These are phyloP conservation scores for Tylopilus sp. DNA, from an alignment of 768 basidiomycete species.

Conservation along the genomic window DNA sequence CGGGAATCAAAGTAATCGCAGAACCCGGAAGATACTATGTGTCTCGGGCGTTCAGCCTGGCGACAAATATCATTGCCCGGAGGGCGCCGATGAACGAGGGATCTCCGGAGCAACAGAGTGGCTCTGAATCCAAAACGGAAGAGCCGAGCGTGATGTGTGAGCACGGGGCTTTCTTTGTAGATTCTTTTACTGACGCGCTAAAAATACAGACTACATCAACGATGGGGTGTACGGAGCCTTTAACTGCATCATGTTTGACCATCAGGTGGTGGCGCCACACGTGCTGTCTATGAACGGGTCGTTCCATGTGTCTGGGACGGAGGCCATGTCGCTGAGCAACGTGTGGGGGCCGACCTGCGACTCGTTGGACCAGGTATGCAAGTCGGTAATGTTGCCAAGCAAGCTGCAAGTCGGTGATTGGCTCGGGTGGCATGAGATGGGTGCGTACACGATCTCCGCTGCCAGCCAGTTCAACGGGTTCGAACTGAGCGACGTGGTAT, in stretches of 20 bases:
- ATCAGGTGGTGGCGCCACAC: conserved; percentile 85
- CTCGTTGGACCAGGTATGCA: conserved; percentile 89
- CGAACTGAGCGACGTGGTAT: conserved; percentile 72
- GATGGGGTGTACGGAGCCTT: conserved; percentile 98
- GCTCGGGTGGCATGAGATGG: conserved; percentile 98
- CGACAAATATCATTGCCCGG: conserved; percentile 90
- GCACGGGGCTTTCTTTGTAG: conserved; percentile 34
- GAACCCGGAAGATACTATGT: conserved; percentile 97
- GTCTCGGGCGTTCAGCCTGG: conserved; percentile 86
- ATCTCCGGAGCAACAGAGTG: conserved; percentile 20
- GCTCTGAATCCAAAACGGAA: conserved; percentile 26
- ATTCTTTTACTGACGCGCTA: neutral
- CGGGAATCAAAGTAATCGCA: conserved; percentile 77
- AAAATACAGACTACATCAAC: conserved; percentile 88
- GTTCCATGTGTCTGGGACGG: conserved; percentile 40
- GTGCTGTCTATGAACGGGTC: conserved; percentile 69
- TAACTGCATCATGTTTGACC: conserved; percentile 97
- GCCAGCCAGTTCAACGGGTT: conserved; percentile 96
- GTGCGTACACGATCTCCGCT: conserved; percentile 97
- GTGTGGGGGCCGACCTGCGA: conserved; percentile 99
- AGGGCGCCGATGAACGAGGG: conserved; percentile 52
- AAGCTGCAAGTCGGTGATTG: conserved; percentile 90
- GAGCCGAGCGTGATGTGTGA: conserved; percentile 82
- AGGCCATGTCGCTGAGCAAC: conserved; percentile 53
- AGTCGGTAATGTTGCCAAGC: conserved; percentile 56